phyloP scores from a whole-genome alignment of 495 filamentous ascomycete species.

The Elasticomyces elasticus region DNA sequence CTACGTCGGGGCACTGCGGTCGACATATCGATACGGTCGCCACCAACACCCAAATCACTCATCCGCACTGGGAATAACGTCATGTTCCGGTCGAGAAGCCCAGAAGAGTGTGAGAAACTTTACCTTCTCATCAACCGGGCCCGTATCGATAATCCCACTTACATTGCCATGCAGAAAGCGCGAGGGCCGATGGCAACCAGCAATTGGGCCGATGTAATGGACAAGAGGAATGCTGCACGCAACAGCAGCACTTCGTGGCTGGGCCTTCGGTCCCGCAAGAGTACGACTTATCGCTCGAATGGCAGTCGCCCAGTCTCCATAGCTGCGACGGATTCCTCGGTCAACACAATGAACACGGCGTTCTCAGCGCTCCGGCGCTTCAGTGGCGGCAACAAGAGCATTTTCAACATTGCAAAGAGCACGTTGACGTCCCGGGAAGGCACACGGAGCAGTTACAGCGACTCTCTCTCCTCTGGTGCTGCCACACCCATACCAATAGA shows the following conservation, averaged over 20 bases:
- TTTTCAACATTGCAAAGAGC: constrained; percentile 66
- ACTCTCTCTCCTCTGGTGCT: constrained; percentile 36
- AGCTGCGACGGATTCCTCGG: constrained; percentile 39
- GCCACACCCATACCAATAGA: constrained; percentile 52
- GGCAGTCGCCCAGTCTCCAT: constrained; percentile 40
- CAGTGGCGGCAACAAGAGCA: constrained; percentile 44
- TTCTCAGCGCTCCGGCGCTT: constrained; percentile 70
- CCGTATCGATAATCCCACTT: constrained; percentile 78
- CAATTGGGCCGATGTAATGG: constrained; percentile 33
- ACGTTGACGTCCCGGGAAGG: constrained; percentile 49
- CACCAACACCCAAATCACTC: constrained; percentile 58
- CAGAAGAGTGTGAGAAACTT: constrained; percentile 66
- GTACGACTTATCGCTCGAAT: constrained; percentile 48
- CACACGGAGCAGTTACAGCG: constrained; percentile 50
- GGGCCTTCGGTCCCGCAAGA: constrained; percentile 41
- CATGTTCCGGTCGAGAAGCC: constrained; percentile 75
- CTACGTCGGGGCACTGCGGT: constrained; percentile 80
- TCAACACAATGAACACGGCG: constrained; percentile 53
- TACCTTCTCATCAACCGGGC: constrained; percentile 76
- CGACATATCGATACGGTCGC: constrained; percentile 86
- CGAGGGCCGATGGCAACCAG: constrained; percentile 34
- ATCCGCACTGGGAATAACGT: constrained; percentile 64
- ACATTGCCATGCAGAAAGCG: constrained; percentile 70
- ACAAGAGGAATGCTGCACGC: constrained; percentile 33
- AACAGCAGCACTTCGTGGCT: constrained; percentile 28